phyloP scores from a whole-genome alignment of 768 basidiomycete genomes.

The Russula dissimulans region DNA sequence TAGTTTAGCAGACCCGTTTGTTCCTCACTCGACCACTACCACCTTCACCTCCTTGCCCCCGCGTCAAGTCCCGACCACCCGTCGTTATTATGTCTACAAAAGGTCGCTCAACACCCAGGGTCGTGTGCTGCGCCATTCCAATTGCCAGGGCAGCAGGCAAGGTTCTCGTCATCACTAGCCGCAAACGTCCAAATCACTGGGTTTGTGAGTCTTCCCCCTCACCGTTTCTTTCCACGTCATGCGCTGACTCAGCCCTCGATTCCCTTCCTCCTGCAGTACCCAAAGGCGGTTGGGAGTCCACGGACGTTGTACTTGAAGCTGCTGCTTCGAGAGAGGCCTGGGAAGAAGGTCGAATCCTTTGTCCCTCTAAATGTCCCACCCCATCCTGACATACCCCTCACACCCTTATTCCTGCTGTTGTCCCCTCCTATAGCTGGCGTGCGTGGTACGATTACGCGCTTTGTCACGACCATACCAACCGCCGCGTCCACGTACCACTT shows the following conservation, averaged over 20 bases:
- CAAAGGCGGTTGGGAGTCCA: constrained; percentile 87
- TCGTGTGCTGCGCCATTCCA: constrained; percentile 88
- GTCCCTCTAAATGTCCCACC: constrained; percentile 64
- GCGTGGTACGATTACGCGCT: constrained; percentile 78
- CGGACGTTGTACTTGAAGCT: constrained; percentile 73
- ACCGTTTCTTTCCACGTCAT: not conserved
- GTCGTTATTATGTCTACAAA: constrained; percentile 35
- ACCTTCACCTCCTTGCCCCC: not conserved
- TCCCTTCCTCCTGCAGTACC: constrained; percentile 29
- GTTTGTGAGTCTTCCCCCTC: constrained; percentile 60
- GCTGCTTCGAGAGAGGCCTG: constrained; percentile 87
- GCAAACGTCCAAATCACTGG: constrained; percentile 74
- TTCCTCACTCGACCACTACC: not conserved
- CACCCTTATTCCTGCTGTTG: constrained; percentile 29
- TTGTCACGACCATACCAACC: constrained; percentile 72
- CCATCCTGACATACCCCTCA: constrained; percentile 50
- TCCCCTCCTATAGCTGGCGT: constrained; percentile 59
- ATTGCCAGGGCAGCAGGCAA: constrained; percentile 66
- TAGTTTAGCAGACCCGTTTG: not conserved
- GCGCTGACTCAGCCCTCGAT: constrained; percentile 8
- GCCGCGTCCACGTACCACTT: constrained; percentile 81
- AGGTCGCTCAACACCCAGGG: constrained; percentile 70
- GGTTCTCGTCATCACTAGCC: constrained; percentile 75
- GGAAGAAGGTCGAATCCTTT: constrained; percentile 93
- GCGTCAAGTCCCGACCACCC: not conserved